Evolutionary conservation across 2,329 filamentous ascomycete species (phyloP).

Genomic region (Chrysosporium keratinophilum): DNA sequence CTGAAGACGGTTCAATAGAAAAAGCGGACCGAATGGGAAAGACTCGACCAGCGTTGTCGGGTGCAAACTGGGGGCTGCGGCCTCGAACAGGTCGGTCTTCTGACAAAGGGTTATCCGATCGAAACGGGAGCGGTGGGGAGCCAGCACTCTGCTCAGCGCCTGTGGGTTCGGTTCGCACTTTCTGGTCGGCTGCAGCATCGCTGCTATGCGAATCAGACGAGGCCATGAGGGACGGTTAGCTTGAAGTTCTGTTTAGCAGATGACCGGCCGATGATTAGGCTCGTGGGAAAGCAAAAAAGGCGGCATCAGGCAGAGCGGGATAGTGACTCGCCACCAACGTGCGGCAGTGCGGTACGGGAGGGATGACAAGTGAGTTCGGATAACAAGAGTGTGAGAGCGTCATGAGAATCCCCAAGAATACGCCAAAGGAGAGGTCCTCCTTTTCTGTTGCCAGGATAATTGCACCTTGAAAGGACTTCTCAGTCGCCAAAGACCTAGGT

Average conservation of each 20-base stretch:
- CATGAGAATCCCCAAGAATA: too few species aligned
- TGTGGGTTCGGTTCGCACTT: background rate
- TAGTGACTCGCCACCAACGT: too few species aligned
- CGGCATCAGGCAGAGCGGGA: background rate
- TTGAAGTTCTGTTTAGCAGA: background rate
- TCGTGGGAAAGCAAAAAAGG: background rate
- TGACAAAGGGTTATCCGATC: background rate
- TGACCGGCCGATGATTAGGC: too few species aligned
- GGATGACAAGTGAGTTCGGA: too few species aligned
- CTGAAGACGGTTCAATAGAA: background rate
- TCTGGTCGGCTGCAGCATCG: background rate
- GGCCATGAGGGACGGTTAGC: background rate
- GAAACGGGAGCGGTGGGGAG: background rate
- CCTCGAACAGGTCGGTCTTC: background rate
- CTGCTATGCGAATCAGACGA: background rate
- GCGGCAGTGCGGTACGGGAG: too few species aligned
- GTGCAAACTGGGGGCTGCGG: background rate
- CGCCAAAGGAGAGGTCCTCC: too few species aligned
- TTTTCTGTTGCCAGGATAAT: too few species aligned
- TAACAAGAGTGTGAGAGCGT: too few species aligned
- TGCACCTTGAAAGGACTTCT: too few species aligned
- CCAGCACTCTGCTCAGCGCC: background rate
- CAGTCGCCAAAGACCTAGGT: too few species aligned
- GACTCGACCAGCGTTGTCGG: background rate
- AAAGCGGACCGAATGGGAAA: conserved; percentile 4